phyloP scores from a whole-genome alignment of 169 alveolate species.

The Babesia ovata region DNA sequence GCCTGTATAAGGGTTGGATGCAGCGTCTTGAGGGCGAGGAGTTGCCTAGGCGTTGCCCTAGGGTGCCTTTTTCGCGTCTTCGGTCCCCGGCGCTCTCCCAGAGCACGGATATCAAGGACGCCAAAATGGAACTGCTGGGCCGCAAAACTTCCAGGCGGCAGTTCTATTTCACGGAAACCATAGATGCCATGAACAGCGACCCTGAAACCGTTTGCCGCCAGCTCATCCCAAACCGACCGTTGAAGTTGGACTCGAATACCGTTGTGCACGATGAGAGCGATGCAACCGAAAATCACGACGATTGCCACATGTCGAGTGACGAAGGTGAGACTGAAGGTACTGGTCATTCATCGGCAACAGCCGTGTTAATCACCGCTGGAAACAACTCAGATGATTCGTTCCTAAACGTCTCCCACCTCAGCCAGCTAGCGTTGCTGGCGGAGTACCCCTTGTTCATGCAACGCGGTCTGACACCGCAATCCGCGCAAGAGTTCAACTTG shows the following conservation, averaged over 20 bases:
- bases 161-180: not conserved
- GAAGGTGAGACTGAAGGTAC: not conserved
- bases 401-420: conserved; percentile 2
- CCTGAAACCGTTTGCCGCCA: conserved; percentile 31
- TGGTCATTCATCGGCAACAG: not conserved
- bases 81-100: conserved; percentile 13
- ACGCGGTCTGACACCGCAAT: not conserved
- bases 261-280: not conserved
- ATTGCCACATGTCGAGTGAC: not conserved
- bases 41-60: not conserved
- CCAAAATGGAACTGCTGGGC: not conserved
- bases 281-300: not conserved
- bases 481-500: not conserved
- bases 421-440: conserved; percentile 1
- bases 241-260: not conserved
- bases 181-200: conserved; percentile 5
- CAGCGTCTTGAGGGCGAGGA: not conserved
- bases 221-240: conserved; percentile 1
- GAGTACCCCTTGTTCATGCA: conserved; percentile 1
- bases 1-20: conserved; percentile 6
- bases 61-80: not conserved
- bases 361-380: conserved; percentile 1
- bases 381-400: not conserved
- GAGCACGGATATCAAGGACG: not conserved
- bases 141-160: no score